Conservation (phyloP, 2,329 filamentous ascomycete species). For the Exophiala sideris region DNA sequence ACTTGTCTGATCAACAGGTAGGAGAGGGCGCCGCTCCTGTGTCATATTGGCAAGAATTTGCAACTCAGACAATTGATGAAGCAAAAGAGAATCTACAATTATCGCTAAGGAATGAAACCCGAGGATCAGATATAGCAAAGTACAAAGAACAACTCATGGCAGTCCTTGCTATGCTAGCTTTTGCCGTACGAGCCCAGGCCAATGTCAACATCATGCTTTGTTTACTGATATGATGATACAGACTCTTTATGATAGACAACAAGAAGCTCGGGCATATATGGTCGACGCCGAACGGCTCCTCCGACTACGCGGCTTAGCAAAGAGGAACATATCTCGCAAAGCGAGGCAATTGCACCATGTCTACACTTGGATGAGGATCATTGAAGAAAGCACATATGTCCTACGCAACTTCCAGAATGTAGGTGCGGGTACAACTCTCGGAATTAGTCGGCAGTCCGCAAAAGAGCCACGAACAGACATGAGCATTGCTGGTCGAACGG, state of each 20-base stretch:
- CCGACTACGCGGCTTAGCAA: slow-evolving; percentile 36
- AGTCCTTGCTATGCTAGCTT: slow-evolving; percentile 34
- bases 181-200: slow-evolving; percentile 29
- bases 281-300: slow-evolving; percentile 39
- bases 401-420: slow-evolving; percentile 31
- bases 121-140: slow-evolving; percentile 34
- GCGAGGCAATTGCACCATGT: slow-evolving; percentile 40
- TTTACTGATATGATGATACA: background rate
- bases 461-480: slow-evolving; percentile 17
- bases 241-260: slow-evolving; percentile 24
- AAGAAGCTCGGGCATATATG: slow-evolving; percentile 36
- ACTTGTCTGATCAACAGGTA: background rate
- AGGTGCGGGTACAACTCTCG: slow-evolving; percentile 10
- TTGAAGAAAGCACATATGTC: slow-evolving; percentile 37
- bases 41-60: slow-evolving; percentile 30
- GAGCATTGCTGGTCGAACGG: slow-evolving; percentile 8
- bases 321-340: slow-evolving; percentile 37
- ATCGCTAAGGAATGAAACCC: slow-evolving; percentile 33
- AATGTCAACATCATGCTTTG: background rate
- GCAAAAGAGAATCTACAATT: slow-evolving; percentile 34
- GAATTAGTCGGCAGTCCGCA: slow-evolving; percentile 14
- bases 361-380: slow-evolving; percentile 38
- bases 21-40: slow-evolving; percentile 25
- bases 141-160: slow-evolving; percentile 41
- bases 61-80: slow-evolving; percentile 30